A percentile compares a stretch with the other conserved stretches of the same genome.
Conservation (phyloP, 106 monocot species). For the Vanilla planifolia region DNA sequence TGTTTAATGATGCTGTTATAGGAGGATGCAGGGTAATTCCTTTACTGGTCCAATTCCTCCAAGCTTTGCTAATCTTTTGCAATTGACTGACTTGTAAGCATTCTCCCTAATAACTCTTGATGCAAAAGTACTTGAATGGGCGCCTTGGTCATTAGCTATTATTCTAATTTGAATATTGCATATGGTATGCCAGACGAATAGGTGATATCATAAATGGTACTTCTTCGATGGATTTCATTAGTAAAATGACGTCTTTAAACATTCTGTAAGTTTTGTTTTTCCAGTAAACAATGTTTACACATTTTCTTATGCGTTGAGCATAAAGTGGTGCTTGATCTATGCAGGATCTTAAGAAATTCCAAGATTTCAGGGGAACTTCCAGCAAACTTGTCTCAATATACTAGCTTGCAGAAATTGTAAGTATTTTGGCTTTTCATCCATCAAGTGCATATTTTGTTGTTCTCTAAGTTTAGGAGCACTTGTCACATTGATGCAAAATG, state of each 20-base stretch:
- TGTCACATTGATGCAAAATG: neutral
- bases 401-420: conserved; percentile 42
- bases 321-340: neutral
- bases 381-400: conserved; percentile 38
- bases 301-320: neutral
- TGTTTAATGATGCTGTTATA: conserved; percentile 13
- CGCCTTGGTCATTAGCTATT: neutral
- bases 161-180: neutral
- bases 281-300: neutral
- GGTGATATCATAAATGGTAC: conserved; percentile 64
- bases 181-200: conserved; percentile 39
- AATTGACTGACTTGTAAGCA: conserved; percentile 32
- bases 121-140: too few species aligned
- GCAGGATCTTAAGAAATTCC: conserved; percentile 68
- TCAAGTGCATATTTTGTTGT: neutral
- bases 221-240: conserved; percentile 64
- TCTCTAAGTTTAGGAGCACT: too few species aligned
- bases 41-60: conserved; percentile 72
- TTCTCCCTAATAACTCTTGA: too few species aligned
- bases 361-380: conserved; percentile 53
- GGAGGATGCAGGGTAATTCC: conserved; percentile 73
- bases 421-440: conserved; percentile 12
- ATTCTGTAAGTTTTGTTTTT: conserved; percentile 45
- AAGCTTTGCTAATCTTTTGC: conserved; percentile 36
- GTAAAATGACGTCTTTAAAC: conserved; percentile 56